Evolutionary conservation across 225 moss, liverwort and hornwort species (phyloP), one percentile per base, ranked within the genome.

Genomic region (Ulota crispa): DNA sequence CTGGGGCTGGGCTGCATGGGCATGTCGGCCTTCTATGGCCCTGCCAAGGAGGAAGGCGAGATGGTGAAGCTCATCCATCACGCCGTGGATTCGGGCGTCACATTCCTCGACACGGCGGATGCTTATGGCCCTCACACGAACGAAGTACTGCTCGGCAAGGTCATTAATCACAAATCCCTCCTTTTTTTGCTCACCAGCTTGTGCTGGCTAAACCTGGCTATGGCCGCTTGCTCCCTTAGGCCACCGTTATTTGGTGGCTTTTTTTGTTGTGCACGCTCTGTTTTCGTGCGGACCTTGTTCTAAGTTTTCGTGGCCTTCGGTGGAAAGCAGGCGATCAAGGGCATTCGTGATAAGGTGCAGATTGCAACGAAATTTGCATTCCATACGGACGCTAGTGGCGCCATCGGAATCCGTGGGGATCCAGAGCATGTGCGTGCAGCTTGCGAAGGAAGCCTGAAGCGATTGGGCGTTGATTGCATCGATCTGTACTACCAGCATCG

Each of bases 401-500:
- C 12, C 0, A 0, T 12, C 0, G 10, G 11, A 5, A 45, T 88
- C 36, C 85, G 85, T 50, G 93, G 95, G 31, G 88, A 92, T 55
- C 92, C 95, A 1, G 95, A 88, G 83, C 42, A 91, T 77, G 89
- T 95, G 73, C 93, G 93, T 9, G 83, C 83, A n/a, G 54, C 84
- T 50, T 75, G 91, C 42, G 93, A 89, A 64, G 92, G 71, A 37
- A 93, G 95, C 32, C 63, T 95, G 68, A 87, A 89, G 73, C 90
- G 95, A 37, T 82, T 95, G 84, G 95, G 82, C 56, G 45, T 93
- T 24, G 92, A 95, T 47, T 92, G 53, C 80, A 91, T 95, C 65
- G 95, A 95, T 70, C 77, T 93, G 20, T 93, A 89, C 82, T 95
- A 95, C 81, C 90, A 89, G 88, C 93, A 93, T 69, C 89, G 95